Evolutionary conservation across 1,284 basidiomycete genomes (phyloP), one percentile per base, ranked within the genome.

Genomic region (Singerocomus inundabilis): DNA sequence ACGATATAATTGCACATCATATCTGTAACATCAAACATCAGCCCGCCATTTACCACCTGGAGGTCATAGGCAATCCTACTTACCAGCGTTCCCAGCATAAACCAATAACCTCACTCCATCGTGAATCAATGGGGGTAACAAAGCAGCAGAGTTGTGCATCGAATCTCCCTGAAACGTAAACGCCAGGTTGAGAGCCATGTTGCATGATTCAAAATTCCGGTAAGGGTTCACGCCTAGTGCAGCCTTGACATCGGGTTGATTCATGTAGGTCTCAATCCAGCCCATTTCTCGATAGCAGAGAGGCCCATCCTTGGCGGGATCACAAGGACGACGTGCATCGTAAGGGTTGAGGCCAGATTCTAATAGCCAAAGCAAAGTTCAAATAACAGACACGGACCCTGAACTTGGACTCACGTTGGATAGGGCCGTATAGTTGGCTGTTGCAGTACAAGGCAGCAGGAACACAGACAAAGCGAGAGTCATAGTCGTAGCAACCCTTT

Each of bases 1-100:
- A 83, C 85, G 18, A 88, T 79, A 57, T 75, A 87, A 68, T 90
- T 89, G 72, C 88, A 91, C 81, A 88, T 86, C 73, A 87, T 84
- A 69, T 94, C 93, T 76, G 39, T 16, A 40, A 49, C 15, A 30
- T 25, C 32, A 18, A 39, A 32, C 32, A 16, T 55, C 21, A 52
- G 35, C 18, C 15, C 24, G 30, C 13, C 25, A 31, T 21, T 21
- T 15, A 31, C 26, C 28, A 32, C 21, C 12, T 30, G 16, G n/a
- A 34, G n/a, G 24, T 4, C 15, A 36, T 8, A 39, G 15, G 42
- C 6, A 5, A n/a, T 15, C 13, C 28, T 6, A 53, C 64, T 49
- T 38, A 70, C 85, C 76, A 9, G 83, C 80, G 53, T 84, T 81
- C 26, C 87, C 88, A 51, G 86, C 84, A 61, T 90, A 91, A 46